Conservation (phyloP, 2,329 filamentous ascomycete species). For the Fusarium neocosmosporiellum region DNA sequence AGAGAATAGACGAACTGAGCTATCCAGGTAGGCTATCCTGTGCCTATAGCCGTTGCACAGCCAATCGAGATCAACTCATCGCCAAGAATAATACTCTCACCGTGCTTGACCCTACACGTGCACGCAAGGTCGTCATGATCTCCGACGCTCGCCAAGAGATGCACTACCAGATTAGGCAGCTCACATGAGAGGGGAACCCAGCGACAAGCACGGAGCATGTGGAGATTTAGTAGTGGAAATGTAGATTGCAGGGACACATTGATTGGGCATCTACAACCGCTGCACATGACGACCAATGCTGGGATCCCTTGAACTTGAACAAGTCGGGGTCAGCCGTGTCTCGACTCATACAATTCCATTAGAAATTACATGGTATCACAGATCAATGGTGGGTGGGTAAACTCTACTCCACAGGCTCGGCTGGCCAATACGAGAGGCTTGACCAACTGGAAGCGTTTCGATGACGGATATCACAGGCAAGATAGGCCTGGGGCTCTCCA, state of each 20-base stretch:
- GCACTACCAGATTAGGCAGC: slow-evolving; percentile 5
- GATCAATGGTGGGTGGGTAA: slow-evolving; percentile 13
- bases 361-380: slow-evolving; percentile 26
- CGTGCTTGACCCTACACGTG: not conserved
- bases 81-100: not conserved
- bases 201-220: not conserved
- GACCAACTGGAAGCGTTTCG: slow-evolving; percentile 33
- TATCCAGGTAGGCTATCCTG: not conserved
- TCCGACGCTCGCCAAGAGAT: not conserved
- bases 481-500: slow-evolving; percentile 20
- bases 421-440: slow-evolving; percentile 1
- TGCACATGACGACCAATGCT: not conserved
- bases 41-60: not conserved
- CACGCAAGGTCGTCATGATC: not conserved
- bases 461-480: slow-evolving; percentile 34
- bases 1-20: not conserved
- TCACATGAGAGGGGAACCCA: not conserved
- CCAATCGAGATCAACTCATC: not conserved
- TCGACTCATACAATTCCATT: slow-evolving; percentile 28
- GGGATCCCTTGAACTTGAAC: slow-evolving; percentile 4
- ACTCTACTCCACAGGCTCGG: slow-evolving; percentile 10
- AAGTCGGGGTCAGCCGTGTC: slow-evolving; percentile 18
- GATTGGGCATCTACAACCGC: not conserved
- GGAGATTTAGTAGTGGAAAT: not conserved
- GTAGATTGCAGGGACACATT: not conserved